These are phyloP conservation scores for Botryotinia globosa DNA, from an alignment of 2,329 filamentous ascomycete species.

Conservation along the genomic window DNA sequence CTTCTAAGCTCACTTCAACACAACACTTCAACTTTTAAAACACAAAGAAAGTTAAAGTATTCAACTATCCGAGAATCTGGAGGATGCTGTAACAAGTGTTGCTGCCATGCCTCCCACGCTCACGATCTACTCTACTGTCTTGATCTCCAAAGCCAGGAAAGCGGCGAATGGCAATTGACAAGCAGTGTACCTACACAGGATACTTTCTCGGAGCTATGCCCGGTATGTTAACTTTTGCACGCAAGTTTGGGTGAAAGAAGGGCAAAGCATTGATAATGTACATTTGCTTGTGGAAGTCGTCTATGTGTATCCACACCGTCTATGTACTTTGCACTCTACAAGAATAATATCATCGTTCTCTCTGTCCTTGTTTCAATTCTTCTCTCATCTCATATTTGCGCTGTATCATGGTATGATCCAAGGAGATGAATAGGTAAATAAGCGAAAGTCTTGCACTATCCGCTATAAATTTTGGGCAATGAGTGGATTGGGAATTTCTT, in stretches of 20 bases:
- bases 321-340: neutral
- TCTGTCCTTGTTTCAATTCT: neutral
- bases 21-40: neutral
- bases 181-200: neutral
- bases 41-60: neutral
- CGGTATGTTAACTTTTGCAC: neutral
- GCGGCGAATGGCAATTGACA: neutral
- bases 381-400: neutral
- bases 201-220: neutral
- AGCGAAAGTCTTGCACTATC: neutral
- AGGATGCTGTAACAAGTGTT: neutral
- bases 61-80: rapidly evolving
- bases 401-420: neutral
- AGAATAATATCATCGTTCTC: neutral
- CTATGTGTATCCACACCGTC: neutral
- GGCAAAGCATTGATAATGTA: neutral
- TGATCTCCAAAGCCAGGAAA: neutral
- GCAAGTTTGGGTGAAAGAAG: neutral
- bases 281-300: neutral
- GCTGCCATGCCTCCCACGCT: neutral
- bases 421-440: no score
- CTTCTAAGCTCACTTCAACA: neutral
- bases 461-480: neutral
- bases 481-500: neutral
- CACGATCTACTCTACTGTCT: neutral